Conservation (phyloP, 441 rosid species). For the Corymbia calophylla region DNA sequence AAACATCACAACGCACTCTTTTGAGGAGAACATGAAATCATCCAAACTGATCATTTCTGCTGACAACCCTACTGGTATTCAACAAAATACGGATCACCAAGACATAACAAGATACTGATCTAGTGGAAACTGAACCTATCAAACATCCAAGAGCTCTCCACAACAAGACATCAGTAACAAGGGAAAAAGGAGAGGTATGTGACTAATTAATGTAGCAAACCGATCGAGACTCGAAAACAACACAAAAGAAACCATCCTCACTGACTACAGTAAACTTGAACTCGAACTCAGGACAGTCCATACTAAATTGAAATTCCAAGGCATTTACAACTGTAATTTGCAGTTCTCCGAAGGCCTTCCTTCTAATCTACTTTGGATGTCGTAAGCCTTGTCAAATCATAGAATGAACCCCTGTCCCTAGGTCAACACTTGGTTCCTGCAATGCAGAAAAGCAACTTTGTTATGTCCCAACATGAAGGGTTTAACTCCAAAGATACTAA, state of each 20-base stretch:
- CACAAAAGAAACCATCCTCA: neutral
- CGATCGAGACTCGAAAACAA: neutral
- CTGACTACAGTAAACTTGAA: neutral
- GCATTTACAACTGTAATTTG: neutral
- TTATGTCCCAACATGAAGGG: neutral
- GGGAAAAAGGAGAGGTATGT: neutral
- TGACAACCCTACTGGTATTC: too few species aligned
- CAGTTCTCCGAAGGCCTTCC: neutral
- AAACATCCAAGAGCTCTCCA: neutral
- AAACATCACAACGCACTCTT: neutral
- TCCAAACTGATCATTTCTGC: too few species aligned
- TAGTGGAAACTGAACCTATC: neutral
- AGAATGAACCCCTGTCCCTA: neutral
- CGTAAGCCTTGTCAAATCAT: neutral
- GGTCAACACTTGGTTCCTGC: neutral
- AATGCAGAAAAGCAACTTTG: neutral
- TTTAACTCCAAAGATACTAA: too few species aligned
- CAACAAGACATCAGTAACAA: neutral
- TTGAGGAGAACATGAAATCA: too few species aligned
- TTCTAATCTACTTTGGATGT: constrained; percentile 9
- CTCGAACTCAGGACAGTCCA: neutral
- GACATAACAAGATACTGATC: too few species aligned
- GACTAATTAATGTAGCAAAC: neutral
- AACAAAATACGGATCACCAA: too few species aligned
- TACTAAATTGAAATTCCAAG: neutral